These are phyloP conservation scores for Petasospora fabianii DNA, from an alignment of 1,139 yeast species.

Conservation along the genomic window DNA sequence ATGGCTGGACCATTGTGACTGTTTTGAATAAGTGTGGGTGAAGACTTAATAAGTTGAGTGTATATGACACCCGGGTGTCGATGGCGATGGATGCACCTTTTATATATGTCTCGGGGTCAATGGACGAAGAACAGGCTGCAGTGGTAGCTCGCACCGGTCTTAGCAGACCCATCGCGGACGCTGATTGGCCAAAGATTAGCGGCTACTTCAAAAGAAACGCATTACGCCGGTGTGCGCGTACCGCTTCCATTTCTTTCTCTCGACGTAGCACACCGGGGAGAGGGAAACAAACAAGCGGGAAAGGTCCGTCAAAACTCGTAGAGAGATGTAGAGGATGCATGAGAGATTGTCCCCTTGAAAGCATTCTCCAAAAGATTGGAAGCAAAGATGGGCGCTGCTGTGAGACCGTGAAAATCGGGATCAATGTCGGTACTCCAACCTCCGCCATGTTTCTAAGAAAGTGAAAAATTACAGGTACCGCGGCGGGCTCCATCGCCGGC, in stretches of 20 bases:
- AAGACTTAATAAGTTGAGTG: too few species aligned
- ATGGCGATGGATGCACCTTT: background rate
- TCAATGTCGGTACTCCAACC: too few species aligned
- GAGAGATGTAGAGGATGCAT: background rate
- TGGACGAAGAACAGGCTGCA: slow-evolving; percentile 3
- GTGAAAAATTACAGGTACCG: too few species aligned
- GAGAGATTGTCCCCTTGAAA: too few species aligned
- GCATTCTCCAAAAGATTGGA: too few species aligned
- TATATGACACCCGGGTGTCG: too few species aligned
- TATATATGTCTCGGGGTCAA: background rate
- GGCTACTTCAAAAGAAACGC: background rate
- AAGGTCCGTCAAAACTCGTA: background rate
- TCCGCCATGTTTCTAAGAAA: too few species aligned
- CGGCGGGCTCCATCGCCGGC: too few species aligned
- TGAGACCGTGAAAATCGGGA: too few species aligned
- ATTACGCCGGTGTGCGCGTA: slow-evolving; percentile 19
- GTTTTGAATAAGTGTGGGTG: slow-evolving; percentile 1
- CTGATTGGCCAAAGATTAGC: slow-evolving; percentile 23
- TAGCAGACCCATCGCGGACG: slow-evolving; percentile 2
- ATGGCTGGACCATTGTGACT: slow-evolving; percentile 30
- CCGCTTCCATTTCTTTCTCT: slow-evolving; percentile 1
- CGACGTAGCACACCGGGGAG: too few species aligned
- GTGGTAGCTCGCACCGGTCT: slow-evolving; percentile 9
- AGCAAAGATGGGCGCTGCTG: too few species aligned
- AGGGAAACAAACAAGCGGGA: background rate